Evolutionary conservation across 495 filamentous ascomycete genomes (phyloP).

Genomic region (Tuber melanosporum): DNA sequence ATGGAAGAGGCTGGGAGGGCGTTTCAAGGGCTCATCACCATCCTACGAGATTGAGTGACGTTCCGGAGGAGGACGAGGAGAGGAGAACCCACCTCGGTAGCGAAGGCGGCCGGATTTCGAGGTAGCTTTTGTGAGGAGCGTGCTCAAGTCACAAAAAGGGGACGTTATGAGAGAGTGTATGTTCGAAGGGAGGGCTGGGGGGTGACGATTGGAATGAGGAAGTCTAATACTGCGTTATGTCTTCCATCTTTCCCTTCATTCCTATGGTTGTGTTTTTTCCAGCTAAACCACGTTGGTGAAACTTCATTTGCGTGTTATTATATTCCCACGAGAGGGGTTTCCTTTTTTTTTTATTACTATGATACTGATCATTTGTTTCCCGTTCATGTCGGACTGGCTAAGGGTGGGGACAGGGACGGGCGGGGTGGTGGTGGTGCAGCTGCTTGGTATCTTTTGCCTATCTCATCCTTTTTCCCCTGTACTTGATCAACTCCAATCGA

Average conservation of each 20-base stretch:
- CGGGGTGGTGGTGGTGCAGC: neutral
- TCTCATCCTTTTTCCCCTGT: conserved; percentile 9
- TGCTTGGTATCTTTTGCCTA: conserved; percentile 16
- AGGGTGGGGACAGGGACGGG: neutral
- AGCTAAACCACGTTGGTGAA: neutral
- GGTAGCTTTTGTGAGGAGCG: conserved; percentile 36
- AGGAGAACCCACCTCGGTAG: conserved; percentile 46
- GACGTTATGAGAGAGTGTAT: conserved; percentile 8
- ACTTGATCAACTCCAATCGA: neutral
- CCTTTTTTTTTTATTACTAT: neutral
- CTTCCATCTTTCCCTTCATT: conserved; percentile 10
- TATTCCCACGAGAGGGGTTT: neutral
- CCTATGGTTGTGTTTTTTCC: neutral
- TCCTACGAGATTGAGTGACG: conserved; percentile 88
- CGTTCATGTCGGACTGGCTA: neutral
- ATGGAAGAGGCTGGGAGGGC: conserved; percentile 61
- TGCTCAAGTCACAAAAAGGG: conserved; percentile 34
- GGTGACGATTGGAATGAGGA: conserved; percentile 45
- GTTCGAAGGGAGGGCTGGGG: conserved; percentile 5
- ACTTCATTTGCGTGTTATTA: neutral
- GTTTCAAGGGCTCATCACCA: conserved; percentile 80
- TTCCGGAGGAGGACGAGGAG: conserved; percentile 79
- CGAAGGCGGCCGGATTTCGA: conserved; percentile 32
- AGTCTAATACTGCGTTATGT: conserved; percentile 36
- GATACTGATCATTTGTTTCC: neutral